Evolutionary conservation across 179 eudicot genomes (phyloP).

Genomic region (Silene coronaria): DNA sequence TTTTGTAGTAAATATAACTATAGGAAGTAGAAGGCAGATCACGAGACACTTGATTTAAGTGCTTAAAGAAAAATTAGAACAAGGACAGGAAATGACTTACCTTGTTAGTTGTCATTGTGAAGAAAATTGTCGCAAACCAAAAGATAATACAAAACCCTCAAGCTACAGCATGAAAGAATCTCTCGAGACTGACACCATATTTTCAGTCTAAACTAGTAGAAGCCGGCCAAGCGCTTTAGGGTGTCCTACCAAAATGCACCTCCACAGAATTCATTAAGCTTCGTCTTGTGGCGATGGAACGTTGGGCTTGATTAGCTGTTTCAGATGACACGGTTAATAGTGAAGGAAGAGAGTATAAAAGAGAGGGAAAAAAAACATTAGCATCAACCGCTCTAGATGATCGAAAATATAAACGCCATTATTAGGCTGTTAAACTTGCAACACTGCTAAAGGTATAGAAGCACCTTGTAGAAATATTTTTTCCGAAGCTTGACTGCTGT

Average conservation of each 20-base stretch:
- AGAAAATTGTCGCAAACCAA: conserved; percentile 20
- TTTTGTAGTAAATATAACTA: too few relatives aligned
- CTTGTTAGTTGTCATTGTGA: conserved; percentile 12
- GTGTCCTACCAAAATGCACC: conserved; percentile 1
- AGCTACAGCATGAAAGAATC: conserved; percentile 20
- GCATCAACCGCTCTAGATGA: not conserved
- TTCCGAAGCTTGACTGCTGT: conserved; percentile 88
- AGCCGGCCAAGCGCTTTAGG: not conserved
- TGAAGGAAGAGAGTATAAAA: not conserved
- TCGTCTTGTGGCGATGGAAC: conserved; percentile 40
- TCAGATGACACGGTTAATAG: conserved; percentile 17
- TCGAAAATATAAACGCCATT: not conserved
- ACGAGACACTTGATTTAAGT: too few relatives aligned
- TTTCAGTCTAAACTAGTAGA: conserved; percentile 13
- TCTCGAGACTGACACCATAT: conserved; percentile 16
- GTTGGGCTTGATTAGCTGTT: conserved; percentile 58
- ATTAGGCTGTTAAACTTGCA: not conserved
- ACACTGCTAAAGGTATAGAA: not conserved
- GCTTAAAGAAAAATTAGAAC: not conserved
- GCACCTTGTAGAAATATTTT: conserved; percentile 88
- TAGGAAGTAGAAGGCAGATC: too few relatives aligned
- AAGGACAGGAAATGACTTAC: conserved; percentile 12
- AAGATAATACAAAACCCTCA: conserved; percentile 27
- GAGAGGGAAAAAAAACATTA: not conserved
- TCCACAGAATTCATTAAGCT: conserved; percentile 19